Evolutionary conservation across 768 basidiomycete species (phyloP).

Genomic region (Tremella fuciformis): DNA sequence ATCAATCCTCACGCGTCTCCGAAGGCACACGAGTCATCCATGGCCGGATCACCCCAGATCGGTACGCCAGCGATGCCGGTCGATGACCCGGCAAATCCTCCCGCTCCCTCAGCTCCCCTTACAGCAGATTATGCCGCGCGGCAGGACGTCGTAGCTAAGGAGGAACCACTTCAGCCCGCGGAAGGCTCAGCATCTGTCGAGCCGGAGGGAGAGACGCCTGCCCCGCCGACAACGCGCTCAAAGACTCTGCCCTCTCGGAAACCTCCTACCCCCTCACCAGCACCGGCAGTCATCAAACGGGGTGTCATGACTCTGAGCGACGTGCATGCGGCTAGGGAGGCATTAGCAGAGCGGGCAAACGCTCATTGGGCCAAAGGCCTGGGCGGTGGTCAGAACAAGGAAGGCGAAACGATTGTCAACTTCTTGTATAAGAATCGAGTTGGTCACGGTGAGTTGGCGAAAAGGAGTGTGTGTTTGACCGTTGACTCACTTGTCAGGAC

Average conservation of each 20-base stretch:
- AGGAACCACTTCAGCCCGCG: slow-evolving; percentile 58
- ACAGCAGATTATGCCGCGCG: slow-evolving; percentile 1
- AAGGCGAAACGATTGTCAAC: slow-evolving; percentile 45
- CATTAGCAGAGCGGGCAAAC: slow-evolving; percentile 46
- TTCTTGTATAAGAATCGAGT: slow-evolving; percentile 49
- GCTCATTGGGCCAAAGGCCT: slow-evolving; percentile 46
- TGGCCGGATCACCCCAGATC: slow-evolving; percentile 3
- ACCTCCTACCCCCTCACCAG: slow-evolving; percentile 23
- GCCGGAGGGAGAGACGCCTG: slow-evolving; percentile 9
- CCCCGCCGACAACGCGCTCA: slow-evolving; percentile 37
- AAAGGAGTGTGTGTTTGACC: background rate
- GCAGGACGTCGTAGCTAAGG: slow-evolving; percentile 55
- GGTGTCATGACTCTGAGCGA: slow-evolving; percentile 44
- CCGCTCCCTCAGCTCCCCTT: slow-evolving; percentile 7
- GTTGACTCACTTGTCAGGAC: slow-evolving; percentile 17
- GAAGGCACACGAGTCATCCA: background rate
- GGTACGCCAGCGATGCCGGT: background rate
- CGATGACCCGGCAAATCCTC: background rate
- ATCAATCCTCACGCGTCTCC: slow-evolving; percentile 5
- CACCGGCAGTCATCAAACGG: slow-evolving; percentile 19
- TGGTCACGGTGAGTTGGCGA: slow-evolving; percentile 38
- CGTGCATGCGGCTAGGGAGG: slow-evolving; percentile 36
- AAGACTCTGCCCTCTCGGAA: slow-evolving; percentile 31
- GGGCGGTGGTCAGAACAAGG: slow-evolving; percentile 47
- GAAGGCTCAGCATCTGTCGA: background rate